Evolutionary conservation across 306 rosid species (phyloP), one percentile per base, ranked within the genome.

Genomic region (Boehmeria nivea): DNA sequence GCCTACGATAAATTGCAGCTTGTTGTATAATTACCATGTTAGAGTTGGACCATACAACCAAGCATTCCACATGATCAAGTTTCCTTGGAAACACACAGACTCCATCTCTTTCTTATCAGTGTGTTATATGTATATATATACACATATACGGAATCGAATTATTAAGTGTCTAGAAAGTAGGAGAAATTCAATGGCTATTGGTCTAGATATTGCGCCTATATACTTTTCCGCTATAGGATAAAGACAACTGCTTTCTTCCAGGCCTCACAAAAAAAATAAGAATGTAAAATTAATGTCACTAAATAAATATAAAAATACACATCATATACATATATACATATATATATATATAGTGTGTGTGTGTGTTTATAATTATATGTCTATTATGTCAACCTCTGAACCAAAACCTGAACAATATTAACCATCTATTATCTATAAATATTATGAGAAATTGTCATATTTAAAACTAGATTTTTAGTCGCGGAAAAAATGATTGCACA

Each of bases 161-260:
- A 4, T 22, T 21, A 14, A 50, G 34, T 40, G 33, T 56, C 59
- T 55, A 55, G 61, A 67, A 52, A 57, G 24, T 16, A 3, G 43
- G 64, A 25, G 60, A 56, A 60, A 28, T 59, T 51, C 9, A 9
- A 65, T 54, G 66, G 69, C 60, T 33, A 45, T 17, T 2, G 3
- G 66, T 64, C 54, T 61, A 40, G 34, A 73, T 63, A 51, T 51
- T 73, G 60, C 70, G 36, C 36, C 69, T 64, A 61, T 43, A 60
- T n/a, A 62, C 64, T 16, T 36, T 46, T 47, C 3, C 66, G 14
- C 56, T 4, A 31, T 46, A 13, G 26, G 72, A 81, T 6, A 72
- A 67, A 31, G 75, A 76, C 78, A 69, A 64, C 80, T 60, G 42
- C 47, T 57, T 48, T 74, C 40, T 23, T 56, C 61, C 68, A 74